Evolutionary conservation across 176 grass and related monocot species (phyloP), one percentile per base, ranked within the genome.

Genomic region (Metroxylon sagu): DNA sequence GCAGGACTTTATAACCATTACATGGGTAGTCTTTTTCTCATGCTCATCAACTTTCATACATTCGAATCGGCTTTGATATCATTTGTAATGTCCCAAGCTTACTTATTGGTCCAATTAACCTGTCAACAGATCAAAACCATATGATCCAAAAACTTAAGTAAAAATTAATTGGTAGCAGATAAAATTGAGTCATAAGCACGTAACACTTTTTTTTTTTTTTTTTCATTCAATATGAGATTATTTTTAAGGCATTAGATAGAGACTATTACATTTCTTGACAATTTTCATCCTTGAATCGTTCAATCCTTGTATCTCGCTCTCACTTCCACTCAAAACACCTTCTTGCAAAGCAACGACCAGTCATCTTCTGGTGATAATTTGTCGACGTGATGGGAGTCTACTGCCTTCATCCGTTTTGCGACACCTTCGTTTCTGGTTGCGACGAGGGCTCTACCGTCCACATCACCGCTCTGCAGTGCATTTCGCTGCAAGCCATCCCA

Each of bases 361-460:
- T 65, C 76, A 14, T 88, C 80, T 19, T 77, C 80, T 5, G 26
- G 5, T 50, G 16, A 54, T 19, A 94, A 53, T 59, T 19, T 70
- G 19, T 49, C 78, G n/a, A 84, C 59, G 52, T 74, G 71, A 74
- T 88, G 77, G 62, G 82, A 28, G 29, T 79, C 52, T 53, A 17
- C 49, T 73, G 66, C 80, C 62, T 67, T 63, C 71, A 94, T 79
- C 35, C 81, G 70, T 17, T 57, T 67, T 1, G 77, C 77, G 26
- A 79, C 35, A 76, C 29, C 65, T 60, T 59, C n/a, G 21, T 48
- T 53, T 70, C 60, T 74, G 29, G 77, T 60, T 8, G 89, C 88
- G 39, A 82, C 50, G 7, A 94, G 53, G 64, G 85, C 79, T 62
- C 59, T 85, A 66, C 84, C 76, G 60, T 77, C 77, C 55, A 48